Percentiles rank a stretch among this genome's conserved stretches.
These are phyloP conservation scores for Picea abies DNA, from an alignment of 83 land plant species.

Conservation along the genomic window DNA sequence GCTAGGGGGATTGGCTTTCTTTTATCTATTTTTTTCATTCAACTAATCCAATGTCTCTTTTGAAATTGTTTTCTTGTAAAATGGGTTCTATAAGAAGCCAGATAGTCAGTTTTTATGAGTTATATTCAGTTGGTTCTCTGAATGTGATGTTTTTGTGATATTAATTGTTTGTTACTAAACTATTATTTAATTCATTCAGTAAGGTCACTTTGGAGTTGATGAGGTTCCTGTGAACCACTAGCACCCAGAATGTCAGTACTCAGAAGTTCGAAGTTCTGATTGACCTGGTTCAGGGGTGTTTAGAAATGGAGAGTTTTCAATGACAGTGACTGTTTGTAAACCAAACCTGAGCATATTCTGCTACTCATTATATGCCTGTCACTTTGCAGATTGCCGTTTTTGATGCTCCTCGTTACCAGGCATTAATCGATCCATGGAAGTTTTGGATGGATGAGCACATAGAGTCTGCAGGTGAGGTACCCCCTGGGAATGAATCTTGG, in stretches of 20 bases:
- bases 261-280: not conserved
- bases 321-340: not conserved
- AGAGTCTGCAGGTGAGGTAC: conserved; percentile 59
- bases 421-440: conserved; percentile 81
- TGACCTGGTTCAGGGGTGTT: not conserved
- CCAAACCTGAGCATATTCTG: not conserved
- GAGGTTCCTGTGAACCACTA: no score
- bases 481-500: conserved; percentile 83
- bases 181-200: no score
- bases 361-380: not conserved
- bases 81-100: no score
- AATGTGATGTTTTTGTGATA: no score
- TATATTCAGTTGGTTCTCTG: no score
- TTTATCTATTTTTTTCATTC: no score
- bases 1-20: no score
- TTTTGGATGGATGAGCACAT: conserved; percentile 96
- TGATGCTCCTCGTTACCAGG: conserved; percentile 54
- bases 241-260: not conserved
- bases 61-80: no score
- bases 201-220: no score
- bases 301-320: not conserved
- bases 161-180: no score
- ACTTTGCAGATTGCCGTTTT: conserved; percentile 54
- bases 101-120: no score
- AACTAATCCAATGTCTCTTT: no score